Evolutionary conservation across 148 eudicot species (phyloP).

Genomic region (Dysphania ambrosioides): DNA sequence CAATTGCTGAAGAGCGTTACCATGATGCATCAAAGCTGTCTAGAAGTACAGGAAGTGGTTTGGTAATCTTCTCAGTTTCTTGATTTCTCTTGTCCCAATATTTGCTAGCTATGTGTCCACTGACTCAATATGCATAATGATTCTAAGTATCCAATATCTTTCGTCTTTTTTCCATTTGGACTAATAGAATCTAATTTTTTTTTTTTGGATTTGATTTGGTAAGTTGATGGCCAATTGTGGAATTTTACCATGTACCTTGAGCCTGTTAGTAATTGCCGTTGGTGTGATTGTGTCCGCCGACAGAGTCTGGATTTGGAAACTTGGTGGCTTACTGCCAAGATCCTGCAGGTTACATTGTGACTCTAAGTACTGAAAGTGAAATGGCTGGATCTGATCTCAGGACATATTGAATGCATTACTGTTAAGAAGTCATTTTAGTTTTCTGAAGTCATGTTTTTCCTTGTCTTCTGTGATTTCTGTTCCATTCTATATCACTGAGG

Average conservation of each 20-base stretch:
- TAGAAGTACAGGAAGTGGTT: constrained; percentile 78
- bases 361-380: neutral
- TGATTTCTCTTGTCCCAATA: neutral
- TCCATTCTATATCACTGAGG: neutral
- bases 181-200: neutral
- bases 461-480: neutral
- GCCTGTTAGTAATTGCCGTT: neutral
- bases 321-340: neutral
- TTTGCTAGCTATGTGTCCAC: neutral
- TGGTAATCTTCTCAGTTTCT: constrained; percentile 50
- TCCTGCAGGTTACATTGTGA: neutral
- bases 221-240: neutral
- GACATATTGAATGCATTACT: neutral
- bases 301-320: neutral
- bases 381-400: no score
- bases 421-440: neutral
- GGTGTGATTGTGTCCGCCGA: neutral
- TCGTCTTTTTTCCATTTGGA: constrained; percentile 1
- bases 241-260: neutral
- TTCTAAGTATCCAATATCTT: neutral
- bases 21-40: constrained; percentile 92
- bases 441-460: neutral
- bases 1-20: constrained; percentile 86
- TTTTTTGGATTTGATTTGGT: neutral
- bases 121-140: neutral